Base-by-base conservation (phyloP, 495 filamentous ascomycete genomes). In the Aspergillus egyptiacus region DNA sequence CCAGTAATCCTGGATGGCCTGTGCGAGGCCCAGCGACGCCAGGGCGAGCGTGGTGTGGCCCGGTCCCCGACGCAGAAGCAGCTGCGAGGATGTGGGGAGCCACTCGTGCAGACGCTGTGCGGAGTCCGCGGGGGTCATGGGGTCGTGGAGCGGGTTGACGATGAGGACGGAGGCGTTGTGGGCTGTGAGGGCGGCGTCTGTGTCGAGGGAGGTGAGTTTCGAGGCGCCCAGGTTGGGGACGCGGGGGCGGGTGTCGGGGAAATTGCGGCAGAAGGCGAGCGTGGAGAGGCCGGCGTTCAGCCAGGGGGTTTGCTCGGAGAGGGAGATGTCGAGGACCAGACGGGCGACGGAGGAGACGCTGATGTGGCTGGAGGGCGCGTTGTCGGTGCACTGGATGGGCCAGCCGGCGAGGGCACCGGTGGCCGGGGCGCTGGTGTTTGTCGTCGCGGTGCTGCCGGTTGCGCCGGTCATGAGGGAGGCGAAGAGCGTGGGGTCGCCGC, bases 331-430 rank as follows among this genome's bases (percentile, higher is more conserved):
- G 8, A 49, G 24, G 17, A 49, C 25, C 2, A 49, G 17, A 3
- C 13, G 2, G 2, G 35, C 24, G 9, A 49, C 34, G 1, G 40
- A 35, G 2, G 17, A n/a, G 0, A 49, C 3, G 2, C 17, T 22
- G 14, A 22, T 40, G 6, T 8, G 1, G 18, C 18, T 49, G 5
- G 46, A 49, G 3, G 46, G 46, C 1, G 46, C 46, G 14, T 49
- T 49, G 14, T 49, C 46, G 2, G 38, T 33, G 25, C 46, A 49
- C n/a, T 49, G 46, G 7, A 49, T 20, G n/a, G 46, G 46, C 46
- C 46, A 49, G 2, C 35, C 46, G 2, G 46, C 46, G 6, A 49
- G 6, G 2, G 46, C 40, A 0, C 18, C 46, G 0, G 46, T 49
- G 13, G 11, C 35, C 1, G 46, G 46, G 1, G 35, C 46, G 5